Evolutionary conservation across 73 alveolate species (phyloP).

Genomic region (Blepharisma japonicum): DNA sequence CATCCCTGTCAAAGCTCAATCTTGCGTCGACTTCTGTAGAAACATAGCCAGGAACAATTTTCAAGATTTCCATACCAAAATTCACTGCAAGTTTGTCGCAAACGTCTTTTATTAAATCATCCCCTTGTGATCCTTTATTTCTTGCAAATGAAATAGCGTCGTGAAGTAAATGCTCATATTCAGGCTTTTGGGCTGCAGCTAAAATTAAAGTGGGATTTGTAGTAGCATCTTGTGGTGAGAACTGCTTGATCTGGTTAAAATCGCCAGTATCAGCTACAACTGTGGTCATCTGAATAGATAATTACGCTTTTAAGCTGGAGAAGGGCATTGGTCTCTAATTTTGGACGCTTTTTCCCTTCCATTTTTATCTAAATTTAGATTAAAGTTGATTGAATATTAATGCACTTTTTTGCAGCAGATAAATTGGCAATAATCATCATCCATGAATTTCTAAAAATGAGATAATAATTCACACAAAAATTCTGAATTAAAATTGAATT

Average conservation of each 20-base stretch:
- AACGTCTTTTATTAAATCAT: constrained; percentile 11
- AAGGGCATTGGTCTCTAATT: background rate
- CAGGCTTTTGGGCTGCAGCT: constrained; percentile 16
- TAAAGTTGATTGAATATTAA: too few relatives aligned
- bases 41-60: constrained; percentile 67
- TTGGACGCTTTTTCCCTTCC: too few relatives aligned
- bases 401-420: too few relatives aligned
- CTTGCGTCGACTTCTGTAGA: constrained; percentile 81
- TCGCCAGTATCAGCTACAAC: constrained; percentile 81
- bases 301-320: constrained; percentile 5
- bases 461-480: too few relatives aligned
- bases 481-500: too few relatives aligned
- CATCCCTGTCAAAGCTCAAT: constrained; percentile 63
- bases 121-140: too few relatives aligned
- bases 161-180: background rate
- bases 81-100: constrained; percentile 57
- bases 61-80: constrained; percentile 60
- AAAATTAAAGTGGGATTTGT: constrained; percentile 72
- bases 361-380: too few relatives aligned
- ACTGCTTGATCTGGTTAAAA: constrained; percentile 54
- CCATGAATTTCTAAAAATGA: too few relatives aligned
- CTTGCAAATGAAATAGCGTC: too few relatives aligned
- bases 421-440: too few relatives aligned
- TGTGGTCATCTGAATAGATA: constrained; percentile 35
- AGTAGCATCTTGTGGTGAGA: constrained; percentile 71